These are phyloP conservation scores for Porcisia deanei DNA, from an alignment of 208 protist genomes.

Conservation along the genomic window DNA sequence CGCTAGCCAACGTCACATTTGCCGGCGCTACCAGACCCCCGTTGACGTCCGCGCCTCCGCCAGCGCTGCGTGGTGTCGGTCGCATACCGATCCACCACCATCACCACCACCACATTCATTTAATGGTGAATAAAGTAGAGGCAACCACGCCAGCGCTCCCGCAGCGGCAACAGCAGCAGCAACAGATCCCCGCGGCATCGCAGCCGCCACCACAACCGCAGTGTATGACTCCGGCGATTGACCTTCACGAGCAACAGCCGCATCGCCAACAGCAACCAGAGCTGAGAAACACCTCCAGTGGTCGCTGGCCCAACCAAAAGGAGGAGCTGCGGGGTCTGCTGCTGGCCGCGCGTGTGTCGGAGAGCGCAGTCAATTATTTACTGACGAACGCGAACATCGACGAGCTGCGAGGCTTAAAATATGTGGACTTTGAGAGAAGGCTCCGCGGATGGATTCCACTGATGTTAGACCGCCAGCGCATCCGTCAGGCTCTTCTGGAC, in stretches of 20 bases:
- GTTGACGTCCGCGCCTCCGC: background rate
- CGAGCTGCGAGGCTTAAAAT: conserved; percentile 29
- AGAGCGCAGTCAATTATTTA: conserved; percentile 21
- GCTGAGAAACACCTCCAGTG: background rate
- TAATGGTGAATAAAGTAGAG: conserved; percentile 16
- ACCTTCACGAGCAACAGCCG: conserved; percentile 1
- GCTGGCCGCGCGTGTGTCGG: conserved; percentile 25
- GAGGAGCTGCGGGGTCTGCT: conserved; percentile 37
- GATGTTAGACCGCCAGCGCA: conserved; percentile 33
- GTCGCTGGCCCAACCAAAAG: conserved; percentile 27
- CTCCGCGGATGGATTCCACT: conserved; percentile 23
- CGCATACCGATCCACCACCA: conserved; percentile 30
- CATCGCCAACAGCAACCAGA: conserved; percentile 21
- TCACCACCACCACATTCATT: conserved; percentile 37
- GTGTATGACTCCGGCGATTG: conserved; percentile 1
- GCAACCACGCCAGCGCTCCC: background rate
- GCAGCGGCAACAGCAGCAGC: conserved; percentile 7
- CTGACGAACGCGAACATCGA: conserved; percentile 22
- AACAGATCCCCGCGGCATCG: background rate
- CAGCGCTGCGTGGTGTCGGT: conserved; percentile 24
- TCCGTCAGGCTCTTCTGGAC: conserved; percentile 20
- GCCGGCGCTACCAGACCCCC: background rate
- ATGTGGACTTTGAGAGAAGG: conserved; percentile 26
- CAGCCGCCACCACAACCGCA: conserved; percentile 17
- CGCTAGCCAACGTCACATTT: background rate